Conservation (phyloP, 2,329 filamentous ascomycete genomes). For the Curvularia sp. region DNA sequence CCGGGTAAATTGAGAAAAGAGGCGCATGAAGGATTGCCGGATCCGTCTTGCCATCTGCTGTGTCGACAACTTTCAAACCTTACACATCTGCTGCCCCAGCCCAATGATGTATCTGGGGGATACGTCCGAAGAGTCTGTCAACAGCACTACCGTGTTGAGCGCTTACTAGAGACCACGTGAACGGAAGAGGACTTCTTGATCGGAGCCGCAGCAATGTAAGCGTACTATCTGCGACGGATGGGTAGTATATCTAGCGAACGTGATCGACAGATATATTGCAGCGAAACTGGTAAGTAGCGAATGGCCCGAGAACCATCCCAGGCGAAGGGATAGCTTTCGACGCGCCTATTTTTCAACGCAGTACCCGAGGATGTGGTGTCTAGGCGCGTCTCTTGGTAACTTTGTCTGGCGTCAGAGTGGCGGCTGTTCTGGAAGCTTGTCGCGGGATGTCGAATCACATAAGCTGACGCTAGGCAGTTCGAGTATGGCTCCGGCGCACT, state of each 20-base stretch:
- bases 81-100: background rate
- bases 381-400: slow-evolving; percentile 3
- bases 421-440: slow-evolving; percentile 3
- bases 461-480: background rate
- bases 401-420: background rate
- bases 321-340: background rate
- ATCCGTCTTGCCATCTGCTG: background rate
- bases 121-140: background rate
- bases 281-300: background rate
- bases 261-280: background rate
- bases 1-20: slow-evolving; percentile 1
- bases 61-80: background rate
- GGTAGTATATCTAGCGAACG: background rate
- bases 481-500: background rate
- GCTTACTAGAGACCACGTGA: background rate
- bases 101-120: background rate
- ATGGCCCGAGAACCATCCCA: background rate
- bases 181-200: background rate
- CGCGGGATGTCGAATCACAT: background rate
- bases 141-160: background rate
- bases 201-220: background rate
- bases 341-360: background rate
- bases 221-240: background rate
- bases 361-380: slow-evolving; percentile 4
- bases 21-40: background rate